phyloP scores from a whole-genome alignment of 176 grass and related monocot genomes.

The Bonia amplexicaulis region DNA sequence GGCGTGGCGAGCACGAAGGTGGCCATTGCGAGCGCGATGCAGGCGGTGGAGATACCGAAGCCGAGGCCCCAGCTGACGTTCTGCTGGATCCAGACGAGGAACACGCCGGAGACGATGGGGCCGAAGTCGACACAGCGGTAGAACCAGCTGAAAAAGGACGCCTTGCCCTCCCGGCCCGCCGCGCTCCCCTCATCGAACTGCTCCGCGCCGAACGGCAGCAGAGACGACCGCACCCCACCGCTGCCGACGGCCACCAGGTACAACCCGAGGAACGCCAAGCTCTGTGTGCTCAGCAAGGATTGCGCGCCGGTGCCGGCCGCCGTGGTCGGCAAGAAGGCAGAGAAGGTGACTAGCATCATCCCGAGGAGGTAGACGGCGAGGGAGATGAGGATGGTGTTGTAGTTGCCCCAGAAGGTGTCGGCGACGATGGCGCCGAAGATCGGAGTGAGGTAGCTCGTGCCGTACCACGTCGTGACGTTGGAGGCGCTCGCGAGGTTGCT shows the following conservation, averaged over 20 bases:
- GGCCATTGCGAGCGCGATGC: slow-evolving; percentile 51
- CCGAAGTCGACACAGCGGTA: slow-evolving; percentile 64
- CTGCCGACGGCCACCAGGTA: slow-evolving; percentile 60
- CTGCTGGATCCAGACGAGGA: slow-evolving; percentile 66
- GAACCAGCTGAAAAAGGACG: slow-evolving; percentile 73
- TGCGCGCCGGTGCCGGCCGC: neutral
- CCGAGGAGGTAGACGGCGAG: slow-evolving; percentile 49
- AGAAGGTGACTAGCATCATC: slow-evolving; percentile 47
- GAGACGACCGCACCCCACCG: slow-evolving; percentile 56
- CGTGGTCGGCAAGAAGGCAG: slow-evolving; percentile 43
- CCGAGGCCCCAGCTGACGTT: slow-evolving; percentile 66
- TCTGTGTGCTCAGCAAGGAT: neutral
- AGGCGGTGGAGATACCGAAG: slow-evolving; percentile 55
- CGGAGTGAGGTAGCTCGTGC: slow-evolving; percentile 52
- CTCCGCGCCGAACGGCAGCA: slow-evolving; percentile 68
- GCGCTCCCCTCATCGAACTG: slow-evolving; percentile 54
- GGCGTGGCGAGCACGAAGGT: slow-evolving; percentile 51
- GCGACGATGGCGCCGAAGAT: slow-evolving; percentile 54
- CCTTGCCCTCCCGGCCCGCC: slow-evolving; percentile 42
- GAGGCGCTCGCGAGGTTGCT: slow-evolving; percentile 48
- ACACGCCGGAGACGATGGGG: slow-evolving; percentile 43
- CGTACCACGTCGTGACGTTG: slow-evolving; percentile 46
- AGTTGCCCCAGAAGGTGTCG: slow-evolving; percentile 56
- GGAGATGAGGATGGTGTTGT: slow-evolving; percentile 52
- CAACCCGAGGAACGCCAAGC: slow-evolving; percentile 42